Evolutionary conservation across 768 basidiomycete species (phyloP), one percentile per base, ranked within the genome.

Genomic region (Holtermanniella nyarrowii): DNA sequence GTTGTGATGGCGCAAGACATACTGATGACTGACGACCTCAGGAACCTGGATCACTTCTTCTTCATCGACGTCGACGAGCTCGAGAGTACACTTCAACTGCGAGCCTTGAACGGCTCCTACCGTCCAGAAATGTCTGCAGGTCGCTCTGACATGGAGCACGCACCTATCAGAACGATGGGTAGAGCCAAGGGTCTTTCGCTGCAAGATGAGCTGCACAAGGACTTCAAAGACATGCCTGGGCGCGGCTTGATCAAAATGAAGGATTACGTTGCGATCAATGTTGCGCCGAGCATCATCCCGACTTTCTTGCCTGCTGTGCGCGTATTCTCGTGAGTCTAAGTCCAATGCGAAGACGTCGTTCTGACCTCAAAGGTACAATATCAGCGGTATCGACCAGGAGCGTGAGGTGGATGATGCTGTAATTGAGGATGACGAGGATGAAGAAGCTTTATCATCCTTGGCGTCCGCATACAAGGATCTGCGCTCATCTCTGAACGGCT

Each of bases 241-340:
- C 60, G 65, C 16, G 76, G 77, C 53, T 68, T 66, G 52, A 61
- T 79, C 40, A 78, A 83, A 63, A 63, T 80, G 57, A 81, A 79
- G 59, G 76, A 83, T 55, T 87, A 83, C 61, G 80, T 80, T 3
- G 81, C 86, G 27, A 78, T 88, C 55, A 88, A 86, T 65, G 84
- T 88, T 23, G 78, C 79, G 27, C 85, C 89, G 3, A 79, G 85
- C 26, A 80, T 89, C 20, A 84, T 90, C 50, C 88, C 88, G n/a
- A 87, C 87, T 52, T 95, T 85, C 72, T 70, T 85, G 44, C 87
- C 90, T 2, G 78, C 82, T 14, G 81, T 90, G 62, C 75, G 88
- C 58, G 76, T 90, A 12, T 91, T 82, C 73, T 76, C 80, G 59
- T 91, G 52, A 56, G 67, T 63, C 3, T 4, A 14, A 2, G 3